Evolutionary conservation across 106 monocot genomes (phyloP).

Genomic region (Xerophyta viscosa): DNA sequence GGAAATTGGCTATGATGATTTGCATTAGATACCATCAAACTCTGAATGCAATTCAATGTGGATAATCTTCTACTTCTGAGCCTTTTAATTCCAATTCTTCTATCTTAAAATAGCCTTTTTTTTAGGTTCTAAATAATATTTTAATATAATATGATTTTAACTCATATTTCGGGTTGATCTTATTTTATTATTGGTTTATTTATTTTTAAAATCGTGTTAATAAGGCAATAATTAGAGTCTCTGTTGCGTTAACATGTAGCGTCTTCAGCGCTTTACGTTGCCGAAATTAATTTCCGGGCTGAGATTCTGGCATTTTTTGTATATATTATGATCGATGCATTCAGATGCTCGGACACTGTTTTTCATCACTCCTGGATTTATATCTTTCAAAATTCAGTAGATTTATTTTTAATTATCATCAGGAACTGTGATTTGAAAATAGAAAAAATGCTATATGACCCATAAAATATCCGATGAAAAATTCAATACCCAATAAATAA

Average conservation of each 20-base stretch:
- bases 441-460: too few relatives aligned
- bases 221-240: constrained; percentile 25
- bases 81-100: not conserved
- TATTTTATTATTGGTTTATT: not conserved
- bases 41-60: constrained; percentile 2
- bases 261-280: constrained; percentile 21
- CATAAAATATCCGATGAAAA: too few relatives aligned
- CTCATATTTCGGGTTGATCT: not conserved
- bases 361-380: too few relatives aligned
- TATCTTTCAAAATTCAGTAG: too few relatives aligned
- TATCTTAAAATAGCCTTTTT: too few relatives aligned
- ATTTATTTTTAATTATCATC: too few relatives aligned
- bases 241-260: constrained; percentile 9
- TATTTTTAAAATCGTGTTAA: too few relatives aligned
- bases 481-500: too few relatives aligned
- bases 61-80: constrained; percentile 9
- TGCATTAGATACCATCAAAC: constrained; percentile 13
- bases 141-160: not conserved
- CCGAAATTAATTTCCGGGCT: constrained; percentile 6
- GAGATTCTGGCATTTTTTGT: constrained; percentile 16
- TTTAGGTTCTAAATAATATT: not conserved
- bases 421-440: too few relatives aligned
- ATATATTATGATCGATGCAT: not conserved
- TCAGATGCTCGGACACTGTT: constrained; percentile 12
- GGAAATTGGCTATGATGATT: constrained; percentile 8